Percentiles rank a stretch among this genome's conserved stretches.
Conservation (phyloP, 1,139 yeast species). For the Debaryomyces coudertii region DNA sequence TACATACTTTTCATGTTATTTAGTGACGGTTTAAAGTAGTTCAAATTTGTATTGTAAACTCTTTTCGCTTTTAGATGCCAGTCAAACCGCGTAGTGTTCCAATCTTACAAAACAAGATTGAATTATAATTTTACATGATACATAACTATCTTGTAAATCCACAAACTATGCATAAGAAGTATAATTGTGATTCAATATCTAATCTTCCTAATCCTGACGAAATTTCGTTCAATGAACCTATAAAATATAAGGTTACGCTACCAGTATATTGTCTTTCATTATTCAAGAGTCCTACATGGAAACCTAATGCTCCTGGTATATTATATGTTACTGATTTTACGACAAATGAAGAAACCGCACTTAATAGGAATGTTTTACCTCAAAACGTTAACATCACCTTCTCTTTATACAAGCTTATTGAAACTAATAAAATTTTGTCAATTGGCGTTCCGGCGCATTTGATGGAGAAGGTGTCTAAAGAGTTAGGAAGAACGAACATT, state of each 20-base stretch:
- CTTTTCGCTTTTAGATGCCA: neutral
- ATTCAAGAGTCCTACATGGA: slow-evolving; percentile 16
- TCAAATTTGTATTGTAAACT: neutral
- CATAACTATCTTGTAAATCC: neutral
- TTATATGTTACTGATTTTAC: slow-evolving; percentile 25
- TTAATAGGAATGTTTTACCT: slow-evolving; percentile 16
- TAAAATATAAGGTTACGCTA: slow-evolving; percentile 13
- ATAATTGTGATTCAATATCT: slow-evolving; percentile 3
- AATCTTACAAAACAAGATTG: neutral
- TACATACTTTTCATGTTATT: slow-evolving; percentile 7
- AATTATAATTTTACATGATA: neutral
- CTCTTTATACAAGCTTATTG: slow-evolving; percentile 4
- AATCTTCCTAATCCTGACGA: slow-evolving; percentile 10
- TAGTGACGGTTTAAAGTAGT: neutral
- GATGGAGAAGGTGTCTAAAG: slow-evolving; percentile 9
- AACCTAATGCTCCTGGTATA: slow-evolving; percentile 18
- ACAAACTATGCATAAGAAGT: neutral
- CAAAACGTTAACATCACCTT: slow-evolving; percentile 14
- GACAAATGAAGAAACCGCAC: slow-evolving; percentile 16
- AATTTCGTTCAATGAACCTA: neutral
- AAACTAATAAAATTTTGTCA: slow-evolving; percentile 13
- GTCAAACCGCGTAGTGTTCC: slow-evolving; percentile 3
- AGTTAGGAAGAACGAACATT: slow-evolving; percentile 10
- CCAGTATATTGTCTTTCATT: slow-evolving; percentile 19
- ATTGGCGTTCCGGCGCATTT: slow-evolving; percentile 15